Base-by-base conservation (phyloP, 257 asterid genomes). In the Parsonsia alboflavescens region DNA sequence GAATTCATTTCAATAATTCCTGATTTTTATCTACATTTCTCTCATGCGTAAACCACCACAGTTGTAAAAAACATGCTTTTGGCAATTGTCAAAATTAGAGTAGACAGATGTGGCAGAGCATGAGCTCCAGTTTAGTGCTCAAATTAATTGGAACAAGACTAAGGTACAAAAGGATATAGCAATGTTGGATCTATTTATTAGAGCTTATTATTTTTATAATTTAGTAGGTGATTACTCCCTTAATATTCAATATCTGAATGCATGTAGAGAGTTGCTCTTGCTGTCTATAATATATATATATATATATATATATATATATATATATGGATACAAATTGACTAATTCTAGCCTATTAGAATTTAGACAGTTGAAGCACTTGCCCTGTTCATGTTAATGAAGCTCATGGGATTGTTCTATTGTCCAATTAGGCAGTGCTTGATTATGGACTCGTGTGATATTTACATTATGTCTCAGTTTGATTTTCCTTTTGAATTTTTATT, bases 401-500 rank as follows among this genome's bases (percentile, higher is more conserved):
- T 59, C 62, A 16, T 49, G 46, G 19, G 12, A 6, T 16, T 70
- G 8, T 70, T 50, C 46, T 50, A 3, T 50, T 1, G 0, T 16
- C 28, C n/a, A 28, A 17, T 48, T 9, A 49, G 56, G 22, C 62
- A 6, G 49, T 26, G 36, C 2, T 69, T 70, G 46, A 70, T 69
- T 24, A 54, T 39, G 53, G 39, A 22, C 11, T 12, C 5, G 21
- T 7, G 22, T 8, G 26, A 36, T 28, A 71, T 33, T 54, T 48
- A 15, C n/a, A 19, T 56, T 39, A 53, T 52, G 50, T 16, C 45
- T 33, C 30, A 57, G 28, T 50, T 39, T 39, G 21, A 36, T 39
- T 54, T 71, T 71, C 46, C n/a, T 45, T 13, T 68, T 67, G 21
- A 39, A 48, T 67, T 28, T 63, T 44, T 17, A 50, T 66, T 59